A percentile compares a stretch with the other conserved stretches of the same genome.
phyloP scores from a whole-genome alignment of 164 flowering plant species.

The Nelumbo lutea region DNA sequence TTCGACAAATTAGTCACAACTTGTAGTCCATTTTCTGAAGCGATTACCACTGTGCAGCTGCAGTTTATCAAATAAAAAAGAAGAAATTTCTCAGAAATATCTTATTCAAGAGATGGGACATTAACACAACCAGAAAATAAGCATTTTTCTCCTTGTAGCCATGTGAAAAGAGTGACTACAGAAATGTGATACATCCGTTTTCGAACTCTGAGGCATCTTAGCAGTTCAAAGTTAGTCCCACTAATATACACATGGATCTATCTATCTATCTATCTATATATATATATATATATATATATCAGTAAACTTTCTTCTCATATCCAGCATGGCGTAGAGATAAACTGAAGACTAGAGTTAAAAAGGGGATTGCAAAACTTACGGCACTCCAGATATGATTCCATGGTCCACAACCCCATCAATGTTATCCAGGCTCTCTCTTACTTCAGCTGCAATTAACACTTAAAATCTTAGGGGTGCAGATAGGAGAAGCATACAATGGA shows the following conservation, averaged over 20 bases:
- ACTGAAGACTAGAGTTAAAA: neutral
- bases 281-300: neutral
- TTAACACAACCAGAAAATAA: neutral
- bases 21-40: slow-evolving; percentile 32
- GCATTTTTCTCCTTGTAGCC: no score
- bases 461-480: neutral
- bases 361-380: slow-evolving; percentile 27
- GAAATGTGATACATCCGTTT: neutral
- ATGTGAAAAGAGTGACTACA: no score
- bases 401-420: slow-evolving; percentile 63
- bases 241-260: neutral
- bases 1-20: slow-evolving; percentile 27
- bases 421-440: slow-evolving; percentile 50
- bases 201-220: neutral
- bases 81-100: neutral
- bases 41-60: slow-evolving; percentile 45
- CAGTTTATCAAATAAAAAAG: slow-evolving; percentile 1
- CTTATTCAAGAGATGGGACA: neutral
- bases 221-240: neutral
- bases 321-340: neutral
- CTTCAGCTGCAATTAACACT: slow-evolving; percentile 40
- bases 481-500: neutral
- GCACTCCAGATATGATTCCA: slow-evolving; percentile 43
- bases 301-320: neutral
- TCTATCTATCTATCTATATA: neutral